Evolutionary conservation across 2,329 filamentous ascomycete species (phyloP), one percentile per base, ranked within the genome.

Genomic region (Arthrobotrys megalospora): DNA sequence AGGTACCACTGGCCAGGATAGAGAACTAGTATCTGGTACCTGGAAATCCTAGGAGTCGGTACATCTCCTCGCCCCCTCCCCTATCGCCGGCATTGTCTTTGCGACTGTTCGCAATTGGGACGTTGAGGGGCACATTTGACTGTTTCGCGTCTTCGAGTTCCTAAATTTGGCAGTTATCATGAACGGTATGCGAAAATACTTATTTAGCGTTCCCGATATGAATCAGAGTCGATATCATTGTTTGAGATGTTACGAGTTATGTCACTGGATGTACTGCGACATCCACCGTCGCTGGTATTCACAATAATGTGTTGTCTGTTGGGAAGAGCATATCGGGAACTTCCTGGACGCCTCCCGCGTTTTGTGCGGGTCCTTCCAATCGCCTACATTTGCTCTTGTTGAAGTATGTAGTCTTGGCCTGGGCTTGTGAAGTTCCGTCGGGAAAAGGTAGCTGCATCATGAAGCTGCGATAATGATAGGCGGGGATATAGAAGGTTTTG

Each of bases 391-490:
- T 43, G 16, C 36, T 43, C 19, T 43, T 43, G 10, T 43, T 43
- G 52, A 21, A 7, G 5, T 28, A 28, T 4, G 14, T 50, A 8
- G 1, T 34, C 50, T 53, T 36, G 19, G 52, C n/a, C 16, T 10
- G 36, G 4, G 6, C 2, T 6, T 3, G 16, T 38, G 28, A 34
- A 38, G 32, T 45, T 60, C 34, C 43, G 68, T 62, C 14, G 36
- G 28, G 34, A 12, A 32, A 72, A 43, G 43, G 38, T 19, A 6
- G 2, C 32, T 58, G 69, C 45, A 63, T 45, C 24, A 28, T 41
- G 11, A 21, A 68, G 6, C 50, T 24, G 43, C 7, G n/a, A 16
- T 50, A 21, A n/a, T 71, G 53, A 71, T 71, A 71, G 55, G 67
- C 8, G 12, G 55, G 7, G n/a, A 41, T 41, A 21, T 12, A 16